Percentiles rank a stretch among this genome's conserved stretches.
These are phyloP conservation scores for Colletotrichum ledebouriae DNA, from an alignment of 2,329 filamentous ascomycete genomes.

Conservation along the genomic window DNA sequence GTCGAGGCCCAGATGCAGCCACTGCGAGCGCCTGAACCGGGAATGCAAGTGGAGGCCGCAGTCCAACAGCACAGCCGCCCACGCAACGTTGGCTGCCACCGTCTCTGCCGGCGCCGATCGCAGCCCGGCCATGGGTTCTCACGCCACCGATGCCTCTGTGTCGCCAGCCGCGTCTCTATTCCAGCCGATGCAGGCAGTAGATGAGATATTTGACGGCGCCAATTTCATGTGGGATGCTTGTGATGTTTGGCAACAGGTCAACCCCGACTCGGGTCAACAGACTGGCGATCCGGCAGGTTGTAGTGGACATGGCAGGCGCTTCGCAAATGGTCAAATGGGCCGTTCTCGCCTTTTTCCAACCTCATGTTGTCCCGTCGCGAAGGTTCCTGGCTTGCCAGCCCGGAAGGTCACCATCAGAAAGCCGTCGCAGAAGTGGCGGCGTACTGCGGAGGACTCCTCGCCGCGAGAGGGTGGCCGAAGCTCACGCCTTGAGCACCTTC, in stretches of 20 bases:
- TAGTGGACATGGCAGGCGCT: too few relatives aligned
- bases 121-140: constrained; percentile 41
- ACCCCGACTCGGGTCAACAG: constrained; percentile 31
- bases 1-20: too few relatives aligned
- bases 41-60: too few relatives aligned
- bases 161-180: constrained; percentile 46
- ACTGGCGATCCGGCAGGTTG: too few relatives aligned
- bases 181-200: constrained; percentile 51
- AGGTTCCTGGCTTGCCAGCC: too few relatives aligned
- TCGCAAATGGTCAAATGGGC: too few relatives aligned
- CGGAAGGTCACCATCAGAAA: too few relatives aligned
- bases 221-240: constrained; percentile 63
- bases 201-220: constrained; percentile 61
- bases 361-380: too few relatives aligned
- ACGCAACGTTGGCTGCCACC: constrained; percentile 37
- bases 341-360: too few relatives aligned
- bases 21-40: too few relatives aligned
- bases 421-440: too few relatives aligned
- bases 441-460: too few relatives aligned
- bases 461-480: constrained; percentile 45
- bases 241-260: constrained; percentile 51
- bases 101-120: constrained; percentile 44
- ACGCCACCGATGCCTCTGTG: constrained; percentile 44
- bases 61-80: constrained; percentile 30
- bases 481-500: background rate